Conservation (phyloP, 1,139 yeast species). For the Sugiyamaella neomexicana region DNA sequence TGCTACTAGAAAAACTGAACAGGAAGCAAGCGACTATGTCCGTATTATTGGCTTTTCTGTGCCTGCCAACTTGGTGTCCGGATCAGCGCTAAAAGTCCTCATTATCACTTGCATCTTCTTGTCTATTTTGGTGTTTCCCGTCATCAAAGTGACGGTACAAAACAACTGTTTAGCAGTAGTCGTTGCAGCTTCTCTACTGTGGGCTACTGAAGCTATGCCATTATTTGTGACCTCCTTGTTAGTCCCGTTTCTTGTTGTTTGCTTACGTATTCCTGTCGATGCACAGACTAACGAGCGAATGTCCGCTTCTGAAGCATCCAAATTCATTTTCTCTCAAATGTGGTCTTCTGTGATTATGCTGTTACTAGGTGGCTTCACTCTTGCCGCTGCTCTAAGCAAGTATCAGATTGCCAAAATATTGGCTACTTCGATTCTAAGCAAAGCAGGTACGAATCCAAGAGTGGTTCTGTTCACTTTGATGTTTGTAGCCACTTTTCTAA, state of each 20-base stretch:
- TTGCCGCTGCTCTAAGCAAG: constrained; percentile 91
- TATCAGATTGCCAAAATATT: constrained; percentile 83
- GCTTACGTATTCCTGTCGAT: constrained; percentile 66
- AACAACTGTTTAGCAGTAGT: constrained; percentile 82
- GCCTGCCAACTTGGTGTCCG: constrained; percentile 29
- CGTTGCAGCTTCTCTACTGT: constrained; percentile 72
- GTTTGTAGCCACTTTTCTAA: constrained; percentile 79
- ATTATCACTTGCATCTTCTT: constrained; percentile 51
- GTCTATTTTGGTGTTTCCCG: constrained; percentile 55
- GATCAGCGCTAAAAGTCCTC: constrained; percentile 37
- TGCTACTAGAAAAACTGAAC: constrained; percentile 8
- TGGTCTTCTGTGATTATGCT: constrained; percentile 94
- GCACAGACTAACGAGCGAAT: constrained; percentile 50
- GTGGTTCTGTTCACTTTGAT: constrained; percentile 73
- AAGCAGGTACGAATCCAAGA: constrained; percentile 85
- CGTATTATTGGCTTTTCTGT: constrained; percentile 19
- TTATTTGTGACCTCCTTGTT: constrained; percentile 79
- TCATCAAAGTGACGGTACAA: constrained; percentile 58
- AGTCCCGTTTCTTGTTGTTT: constrained; percentile 76
- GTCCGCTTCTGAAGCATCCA: constrained; percentile 67
- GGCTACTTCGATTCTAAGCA: constrained; percentile 74
- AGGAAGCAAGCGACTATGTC: constrained; percentile 17
- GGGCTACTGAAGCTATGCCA: constrained; percentile 96
- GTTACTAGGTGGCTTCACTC: constrained; percentile 85
- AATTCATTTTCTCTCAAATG: constrained; percentile 78